Conservation (phyloP, 2,329 filamentous ascomycete genomes). For the Knufia petricola region DNA sequence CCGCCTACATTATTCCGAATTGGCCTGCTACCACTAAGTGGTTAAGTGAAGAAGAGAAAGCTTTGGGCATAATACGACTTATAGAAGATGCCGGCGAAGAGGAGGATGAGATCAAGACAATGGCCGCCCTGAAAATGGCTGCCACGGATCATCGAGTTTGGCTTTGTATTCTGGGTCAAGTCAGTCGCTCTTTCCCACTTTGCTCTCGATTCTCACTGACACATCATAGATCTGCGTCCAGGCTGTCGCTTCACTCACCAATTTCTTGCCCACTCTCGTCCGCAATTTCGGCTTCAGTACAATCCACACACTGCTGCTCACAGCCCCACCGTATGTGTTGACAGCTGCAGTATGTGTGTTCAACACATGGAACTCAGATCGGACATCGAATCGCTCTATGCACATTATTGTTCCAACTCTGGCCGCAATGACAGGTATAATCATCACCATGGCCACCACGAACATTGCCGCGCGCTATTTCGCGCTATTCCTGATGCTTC, state of each 20-base stretch:
- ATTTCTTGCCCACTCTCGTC: slow-evolving; percentile 64
- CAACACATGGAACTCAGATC: slow-evolving; percentile 18
- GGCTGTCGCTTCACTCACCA: too few relatives aligned
- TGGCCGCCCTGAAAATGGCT: too few relatives aligned
- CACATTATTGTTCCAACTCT: slow-evolving; percentile 26
- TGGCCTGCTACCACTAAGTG: slow-evolving; percentile 36
- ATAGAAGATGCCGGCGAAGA: too few relatives aligned
- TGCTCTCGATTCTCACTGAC: too few relatives aligned
- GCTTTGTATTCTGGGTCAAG: too few relatives aligned
- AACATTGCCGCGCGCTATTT: slow-evolving; percentile 35
- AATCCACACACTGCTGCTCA: slow-evolving; percentile 38
- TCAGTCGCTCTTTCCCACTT: too few relatives aligned
- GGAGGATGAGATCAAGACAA: too few relatives aligned
- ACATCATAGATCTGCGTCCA: too few relatives aligned
- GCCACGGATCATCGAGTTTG: too few relatives aligned
- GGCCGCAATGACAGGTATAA: slow-evolving; percentile 30
- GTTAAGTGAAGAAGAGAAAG: too few relatives aligned
- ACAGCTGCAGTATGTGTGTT: slow-evolving; percentile 29
- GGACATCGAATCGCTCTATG: slow-evolving; percentile 26
- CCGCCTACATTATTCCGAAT: slow-evolving; percentile 35
- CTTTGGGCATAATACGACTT: too few relatives aligned
- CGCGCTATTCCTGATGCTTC: slow-evolving; percentile 26
- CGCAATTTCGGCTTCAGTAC: slow-evolving; percentile 44
- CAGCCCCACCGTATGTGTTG: slow-evolving; percentile 39
- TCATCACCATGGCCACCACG: slow-evolving; percentile 30